Evolutionary conservation across 1,139 yeast species (phyloP), one percentile per base, ranked within the genome.

Genomic region (Taphrina wiesneri): DNA sequence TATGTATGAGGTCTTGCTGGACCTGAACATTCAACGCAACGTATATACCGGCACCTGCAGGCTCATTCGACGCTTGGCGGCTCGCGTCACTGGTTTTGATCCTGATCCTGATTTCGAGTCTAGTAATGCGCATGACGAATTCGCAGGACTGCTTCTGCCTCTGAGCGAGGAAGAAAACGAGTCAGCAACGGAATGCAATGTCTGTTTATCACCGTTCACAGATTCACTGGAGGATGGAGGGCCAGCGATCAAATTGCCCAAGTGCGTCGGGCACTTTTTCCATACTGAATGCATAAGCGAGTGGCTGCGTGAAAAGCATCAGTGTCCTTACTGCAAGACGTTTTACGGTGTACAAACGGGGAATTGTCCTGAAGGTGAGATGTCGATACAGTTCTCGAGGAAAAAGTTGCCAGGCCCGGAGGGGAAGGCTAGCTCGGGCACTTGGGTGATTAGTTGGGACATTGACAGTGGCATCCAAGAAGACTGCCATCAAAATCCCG

Each of bases 251-350:
- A 19, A n/a, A n/a, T 36, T 57, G 19, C 63, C 54, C 23, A 36
- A 47, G 13, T 57, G 63, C 34, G 28, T 11, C 15, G 63, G 63
- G 6, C 63, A 57, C 47, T 57, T 36, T 25, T 57, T 32, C 25
- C 63, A 57, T 47, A 36, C 47, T 5, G 63, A 57, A 28, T 57
- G 63, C 41, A 47, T 57, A 34, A 34, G 21, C 7, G 46, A 36
- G 5, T 57, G 63, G 63, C 36, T 57, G n/a, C 34, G 28, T n/a
- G 63, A 57, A 34, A 57, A 57, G 46, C 56, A 34, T 9, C 54
- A 57, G 46, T 57, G 63, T 46, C 63, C 63, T 9, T 57, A 46
- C 25, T 57, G 63, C 30, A 57, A 57, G 39, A 25, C 41, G 21
- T 23, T 47, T 11, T 57, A 57, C 25, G 63, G 63, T 19, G 30